Base-by-base conservation (phyloP, 495 filamentous ascomycete genomes). In the Xylaria grammica region DNA sequence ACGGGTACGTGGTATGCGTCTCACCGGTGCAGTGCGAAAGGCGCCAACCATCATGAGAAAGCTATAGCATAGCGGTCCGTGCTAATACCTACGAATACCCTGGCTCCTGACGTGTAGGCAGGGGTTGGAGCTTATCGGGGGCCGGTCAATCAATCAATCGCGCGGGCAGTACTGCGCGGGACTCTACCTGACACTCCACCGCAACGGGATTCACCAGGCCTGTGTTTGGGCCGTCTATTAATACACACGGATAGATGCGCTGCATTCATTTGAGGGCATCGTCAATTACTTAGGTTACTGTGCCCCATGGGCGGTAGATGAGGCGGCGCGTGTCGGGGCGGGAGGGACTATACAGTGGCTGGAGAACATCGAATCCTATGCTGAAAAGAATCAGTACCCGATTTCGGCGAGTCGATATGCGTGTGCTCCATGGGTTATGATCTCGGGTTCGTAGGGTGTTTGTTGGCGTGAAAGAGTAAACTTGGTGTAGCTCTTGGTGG, bases 221-320 rank as follows among this genome's bases (percentile, higher is more conserved):
- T 48, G 42, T 19, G 56, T 59, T 59, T 59, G 56, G 56, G 56
- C 19, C 54, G 5, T 34, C 56, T 59, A 59, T 59, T 27, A 46
- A 45, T 59, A 48, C 13, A 0, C 3, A 30, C 51, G 2, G 40
- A 24, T 0, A 20, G 20, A 44, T 10, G 27, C 34, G 36, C 19
- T 34, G 19, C 17, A 24, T 1, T 17, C 8, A 24, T 1, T 17
- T 3, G 13, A 3, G 13, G 7, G 8, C 40, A 42, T 7, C 40
- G 36, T n/a, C 24, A 26, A 13, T 11, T 22, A 38, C 13, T 24
- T n/a, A 32, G 52, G 22, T 22, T 1, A n/a, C n/a, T n/a, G n/a
- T n/a, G n/a, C n/a, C n/a, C n/a, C n/a, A 32, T 24, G 56, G 56
- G 56, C 56, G 56, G 56, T 36, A 59, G 42, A 48, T 59, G 56